Percentiles rank a stretch among this genome's conserved stretches.
These are phyloP conservation scores for Triglochin maritima DNA, from an alignment of 106 monocot species.

Conservation along the genomic window DNA sequence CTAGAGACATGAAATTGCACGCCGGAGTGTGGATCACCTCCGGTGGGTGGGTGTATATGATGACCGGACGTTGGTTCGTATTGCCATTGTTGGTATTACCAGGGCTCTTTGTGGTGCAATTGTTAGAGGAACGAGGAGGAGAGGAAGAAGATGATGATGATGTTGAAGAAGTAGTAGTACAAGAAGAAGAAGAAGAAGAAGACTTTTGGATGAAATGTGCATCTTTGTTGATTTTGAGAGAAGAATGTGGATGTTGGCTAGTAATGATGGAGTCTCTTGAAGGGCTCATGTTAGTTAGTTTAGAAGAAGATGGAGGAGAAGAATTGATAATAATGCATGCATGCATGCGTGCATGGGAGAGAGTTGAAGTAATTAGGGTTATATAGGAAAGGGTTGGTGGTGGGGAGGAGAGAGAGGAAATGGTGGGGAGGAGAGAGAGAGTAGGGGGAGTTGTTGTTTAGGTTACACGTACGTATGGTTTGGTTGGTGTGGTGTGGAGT, in stretches of 20 bases:
- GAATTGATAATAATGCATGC: not conserved
- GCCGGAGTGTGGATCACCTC: conserved; percentile 41
- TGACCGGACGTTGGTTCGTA: conserved; percentile 19
- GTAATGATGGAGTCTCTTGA: not conserved
- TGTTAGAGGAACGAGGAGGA: conserved; percentile 6
- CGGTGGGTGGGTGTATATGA: conserved; percentile 53
- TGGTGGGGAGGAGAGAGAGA: not conserved
- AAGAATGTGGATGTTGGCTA: conserved; percentile 2
- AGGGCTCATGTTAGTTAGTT: conserved; percentile 3
- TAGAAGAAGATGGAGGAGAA: not conserved
- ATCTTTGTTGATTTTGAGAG: conserved; percentile 30
- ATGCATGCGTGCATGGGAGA: not conserved
- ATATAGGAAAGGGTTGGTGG: not conserved
- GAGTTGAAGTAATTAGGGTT: not conserved
- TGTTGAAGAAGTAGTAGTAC: conserved; percentile 1
- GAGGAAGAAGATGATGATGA: not conserved
- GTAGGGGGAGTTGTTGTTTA: not conserved
- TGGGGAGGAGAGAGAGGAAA: not conserved
- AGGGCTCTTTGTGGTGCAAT: not conserved
- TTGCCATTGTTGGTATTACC: not conserved
- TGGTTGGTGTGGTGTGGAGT: too few species aligned
- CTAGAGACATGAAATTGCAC: conserved; percentile 44
- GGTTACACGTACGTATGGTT: too few species aligned
- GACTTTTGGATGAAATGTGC: conserved; percentile 42
- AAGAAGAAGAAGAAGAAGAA: conserved; percentile 2